These are phyloP conservation scores for Thermoascus crustaceus DNA, from an alignment of 2,329 filamentous ascomycete genomes.

Conservation along the genomic window DNA sequence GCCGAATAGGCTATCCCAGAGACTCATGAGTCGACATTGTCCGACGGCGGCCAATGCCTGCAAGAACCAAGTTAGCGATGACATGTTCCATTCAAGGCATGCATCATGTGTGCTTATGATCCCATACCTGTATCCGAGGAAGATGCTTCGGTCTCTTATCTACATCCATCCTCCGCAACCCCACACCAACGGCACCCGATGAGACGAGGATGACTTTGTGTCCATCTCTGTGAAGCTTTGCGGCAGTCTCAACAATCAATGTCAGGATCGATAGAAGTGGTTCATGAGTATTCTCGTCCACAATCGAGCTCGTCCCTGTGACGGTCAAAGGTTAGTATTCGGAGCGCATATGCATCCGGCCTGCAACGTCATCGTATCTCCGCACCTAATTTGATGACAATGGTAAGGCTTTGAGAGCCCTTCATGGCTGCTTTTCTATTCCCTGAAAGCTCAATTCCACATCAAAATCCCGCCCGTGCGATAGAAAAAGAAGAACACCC, in stretches of 20 bases:
- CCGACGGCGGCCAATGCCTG: conserved; percentile 89
- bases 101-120: not conserved
- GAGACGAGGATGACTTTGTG: conserved; percentile 94
- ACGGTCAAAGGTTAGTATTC: conserved; percentile 12
- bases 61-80: conserved; percentile 6
- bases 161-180: conserved; percentile 80
- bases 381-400: conserved; percentile 35
- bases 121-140: conserved; percentile 66
- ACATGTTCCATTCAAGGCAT: not conserved
- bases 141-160: conserved; percentile 83
- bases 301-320: conserved; percentile 93
- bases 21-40: conserved; percentile 86
- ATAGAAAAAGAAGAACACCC: too few relatives aligned
- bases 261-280: conserved; percentile 85
- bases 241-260: conserved; percentile 87
- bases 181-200: conserved; percentile 92
- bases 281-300: conserved; percentile 91
- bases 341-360: not conserved
- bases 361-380: conserved; percentile 1
- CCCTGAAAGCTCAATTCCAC: conserved; percentile 6
- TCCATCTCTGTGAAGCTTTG: conserved; percentile 78
- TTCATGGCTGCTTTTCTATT: conserved; percentile 19
- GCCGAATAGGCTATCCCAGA: conserved; percentile 89
- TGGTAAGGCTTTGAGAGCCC: conserved; percentile 21
- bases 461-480: too few relatives aligned